Evolutionary conservation across 1,284 basidiomycete genomes (phyloP).

Genomic region (Somion occarium): DNA sequence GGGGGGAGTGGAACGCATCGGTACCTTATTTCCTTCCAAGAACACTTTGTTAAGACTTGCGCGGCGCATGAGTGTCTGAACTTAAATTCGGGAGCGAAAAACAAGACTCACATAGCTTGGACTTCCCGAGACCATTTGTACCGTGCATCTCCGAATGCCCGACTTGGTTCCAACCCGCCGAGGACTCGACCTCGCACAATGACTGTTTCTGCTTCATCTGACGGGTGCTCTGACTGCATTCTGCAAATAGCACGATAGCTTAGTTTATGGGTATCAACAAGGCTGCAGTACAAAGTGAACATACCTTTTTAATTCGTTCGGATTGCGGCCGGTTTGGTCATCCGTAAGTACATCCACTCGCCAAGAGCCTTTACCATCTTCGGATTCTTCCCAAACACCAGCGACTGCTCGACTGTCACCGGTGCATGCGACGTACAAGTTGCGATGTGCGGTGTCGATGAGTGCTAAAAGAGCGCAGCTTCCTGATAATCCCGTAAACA

Average conservation of each 20-base stretch:
- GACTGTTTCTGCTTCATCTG: conserved; percentile 76
- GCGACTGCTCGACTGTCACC: conserved; percentile 97
- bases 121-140: conserved; percentile 85
- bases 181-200: conserved; percentile 85
- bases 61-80: conserved; percentile 4
- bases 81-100: not conserved
- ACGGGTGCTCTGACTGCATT: conserved; percentile 86
- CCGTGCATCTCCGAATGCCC: conserved; percentile 93
- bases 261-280: not conserved
- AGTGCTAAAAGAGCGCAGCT: conserved; percentile 86
- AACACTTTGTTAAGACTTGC: conserved; percentile 70
- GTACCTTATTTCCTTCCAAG: conserved; percentile 55
- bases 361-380: conserved; percentile 66
- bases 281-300: conserved; percentile 8
- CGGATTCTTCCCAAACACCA: conserved; percentile 78
- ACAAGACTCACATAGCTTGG: conserved; percentile 60
- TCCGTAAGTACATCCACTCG: conserved; percentile 88
- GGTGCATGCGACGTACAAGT: conserved; percentile 87
- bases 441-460: conserved; percentile 76
- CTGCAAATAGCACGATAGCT: conserved; percentile 34
- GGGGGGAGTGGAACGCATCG: conserved; percentile 55
- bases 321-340: conserved; percentile 94
- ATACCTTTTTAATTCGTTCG: conserved; percentile 72
- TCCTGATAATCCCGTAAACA: conserved; percentile 37
- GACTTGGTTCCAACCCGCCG: conserved; percentile 90